Conservation (phyloP, 2,329 filamentous ascomycete species). For the Chaetothyriales sp. region DNA sequence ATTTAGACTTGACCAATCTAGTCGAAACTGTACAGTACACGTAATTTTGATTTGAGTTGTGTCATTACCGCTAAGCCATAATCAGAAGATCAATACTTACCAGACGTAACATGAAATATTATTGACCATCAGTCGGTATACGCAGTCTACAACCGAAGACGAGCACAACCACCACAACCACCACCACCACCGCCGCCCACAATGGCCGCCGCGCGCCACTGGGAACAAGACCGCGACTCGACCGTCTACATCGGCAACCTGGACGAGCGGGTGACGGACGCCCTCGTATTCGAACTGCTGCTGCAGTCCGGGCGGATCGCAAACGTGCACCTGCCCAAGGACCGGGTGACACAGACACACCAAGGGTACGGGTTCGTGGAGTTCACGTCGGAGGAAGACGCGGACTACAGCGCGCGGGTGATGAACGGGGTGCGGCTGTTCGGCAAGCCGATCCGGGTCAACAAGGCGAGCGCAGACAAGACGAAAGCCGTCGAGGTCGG, state of each 20-base stretch:
- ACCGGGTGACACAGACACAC: slow-evolving; percentile 89
- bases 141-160: no score
- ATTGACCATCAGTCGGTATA: no score
- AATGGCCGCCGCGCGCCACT: slow-evolving; percentile 65
- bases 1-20: no score
- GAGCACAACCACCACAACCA: no score
- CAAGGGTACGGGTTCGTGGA: slow-evolving; percentile 99
- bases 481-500: slow-evolving; percentile 86
- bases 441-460: slow-evolving; percentile 89
- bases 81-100: no score
- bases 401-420: slow-evolving; percentile 88
- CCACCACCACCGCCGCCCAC: no score
- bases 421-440: slow-evolving; percentile 92
- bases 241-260: slow-evolving; percentile 98
- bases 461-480: slow-evolving; percentile 88
- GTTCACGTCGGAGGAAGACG: slow-evolving; percentile 87
- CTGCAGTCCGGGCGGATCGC: slow-evolving; percentile 92
- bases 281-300: slow-evolving; percentile 94
- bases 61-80: no score
- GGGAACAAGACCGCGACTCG: slow-evolving; percentile 96
- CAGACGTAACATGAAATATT: no score
- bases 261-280: slow-evolving; percentile 84
- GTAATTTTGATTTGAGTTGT: no score
- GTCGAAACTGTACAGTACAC: no score
- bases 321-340: slow-evolving; percentile 95